These are phyloP conservation scores for Hyaloscypha finlandica DNA, from an alignment of 495 filamentous ascomycete genomes.

Conservation along the genomic window DNA sequence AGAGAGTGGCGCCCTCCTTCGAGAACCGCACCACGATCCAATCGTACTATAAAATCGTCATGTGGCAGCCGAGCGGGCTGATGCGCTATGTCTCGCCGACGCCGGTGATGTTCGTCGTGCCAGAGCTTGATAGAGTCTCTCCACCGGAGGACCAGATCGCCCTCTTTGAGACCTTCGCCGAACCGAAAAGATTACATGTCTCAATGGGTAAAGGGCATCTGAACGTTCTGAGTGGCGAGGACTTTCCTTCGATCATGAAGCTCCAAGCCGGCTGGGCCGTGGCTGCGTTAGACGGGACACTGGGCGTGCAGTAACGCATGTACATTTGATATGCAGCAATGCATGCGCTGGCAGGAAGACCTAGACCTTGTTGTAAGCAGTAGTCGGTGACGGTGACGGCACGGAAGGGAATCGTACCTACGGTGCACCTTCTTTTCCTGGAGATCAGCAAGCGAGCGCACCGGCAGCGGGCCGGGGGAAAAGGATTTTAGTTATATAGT, in stretches of 20 bases:
- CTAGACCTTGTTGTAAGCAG: no score
- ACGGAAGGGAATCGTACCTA: no score
- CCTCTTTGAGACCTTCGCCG: constrained; percentile 10
- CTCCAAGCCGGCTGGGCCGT: constrained; percentile 5
- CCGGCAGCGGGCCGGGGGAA: no score
- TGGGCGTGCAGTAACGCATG: no score
- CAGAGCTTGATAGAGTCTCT: constrained; percentile 33
- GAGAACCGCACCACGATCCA: constrained; percentile 19
- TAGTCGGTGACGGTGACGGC: no score
- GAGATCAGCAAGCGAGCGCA: no score
- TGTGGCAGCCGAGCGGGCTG: constrained; percentile 25
- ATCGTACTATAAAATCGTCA: constrained; percentile 30
- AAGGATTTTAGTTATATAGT: no score
- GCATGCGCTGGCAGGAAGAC: no score
- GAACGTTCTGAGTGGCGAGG: constrained; percentile 29
- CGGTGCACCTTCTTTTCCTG: no score
- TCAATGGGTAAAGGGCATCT: constrained; percentile 33
- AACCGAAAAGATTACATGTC: constrained; percentile 26
- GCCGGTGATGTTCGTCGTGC: constrained; percentile 12
- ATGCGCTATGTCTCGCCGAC: constrained; percentile 1
- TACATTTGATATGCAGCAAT: no score
- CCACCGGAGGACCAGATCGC: constrained; percentile 27
- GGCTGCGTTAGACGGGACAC: no score
- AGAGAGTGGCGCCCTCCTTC: neutral
- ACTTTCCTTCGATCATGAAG: constrained; percentile 13